Base-by-base conservation (phyloP, 2,329 filamentous ascomycete genomes). In the Atkinsonella texensis region DNA sequence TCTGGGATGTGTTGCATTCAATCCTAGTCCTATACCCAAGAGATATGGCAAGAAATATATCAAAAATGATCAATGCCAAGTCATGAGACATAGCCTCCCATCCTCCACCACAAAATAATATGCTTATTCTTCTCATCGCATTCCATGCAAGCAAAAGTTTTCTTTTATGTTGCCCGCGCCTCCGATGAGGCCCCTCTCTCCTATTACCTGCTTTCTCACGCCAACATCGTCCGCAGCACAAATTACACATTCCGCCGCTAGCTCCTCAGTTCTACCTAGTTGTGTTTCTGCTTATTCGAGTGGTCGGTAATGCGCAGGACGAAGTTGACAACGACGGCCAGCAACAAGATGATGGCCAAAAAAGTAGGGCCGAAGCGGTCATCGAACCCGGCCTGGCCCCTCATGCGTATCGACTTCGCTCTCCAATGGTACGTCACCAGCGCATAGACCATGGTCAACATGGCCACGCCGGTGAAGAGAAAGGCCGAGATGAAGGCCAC, bases 391-490 rank as follows among this genome's bases (percentile, higher is more conserved):
- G 89, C 88, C 74, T 96, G 90, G 9, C 93, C 93, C 57, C 91
- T 80, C 70, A 87, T 80, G 53, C 93, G 75, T 65, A 98, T 98
- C 58, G 87, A 94, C 69, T 87, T 89, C 28, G 93, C 93, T 56
- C 93, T 79, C 93, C 93, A 98, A 68, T 98, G 93, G 71, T 96
- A 98, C 33, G 91, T 97, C 55, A 89, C 79, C 11, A 98, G 75
- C 6, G 93, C 93, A 68, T 98, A 98, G 42, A 95, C 73, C 89
- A 98, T 96, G 44, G 90, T 88, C 50, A 86, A 80, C 82, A 98
- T 91, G 57, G 91, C 89, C 51, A 98, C 91, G 59, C 89, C 74
- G 1, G 93, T 97, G 74, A 98, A 98, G 50, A 96, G 76, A 50
- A 88, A 90, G 52, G 93, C 89, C 55, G 85, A 91, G 70, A 97